These are phyloP conservation scores for Aureobasidium sp. DNA, from an alignment of 2,329 filamentous ascomycete genomes.

Conservation along the genomic window DNA sequence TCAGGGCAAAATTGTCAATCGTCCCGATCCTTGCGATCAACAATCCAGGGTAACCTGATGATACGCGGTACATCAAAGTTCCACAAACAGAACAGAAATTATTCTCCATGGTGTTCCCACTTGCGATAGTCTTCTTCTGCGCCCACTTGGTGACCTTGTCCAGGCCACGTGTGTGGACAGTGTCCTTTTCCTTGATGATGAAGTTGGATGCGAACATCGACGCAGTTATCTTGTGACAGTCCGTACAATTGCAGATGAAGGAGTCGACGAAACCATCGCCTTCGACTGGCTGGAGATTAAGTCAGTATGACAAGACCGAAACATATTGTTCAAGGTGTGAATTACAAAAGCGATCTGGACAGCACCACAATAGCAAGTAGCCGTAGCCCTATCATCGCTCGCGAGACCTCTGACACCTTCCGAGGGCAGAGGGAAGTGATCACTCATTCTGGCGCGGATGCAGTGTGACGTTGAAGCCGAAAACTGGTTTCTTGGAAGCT, in stretches of 20 bases:
- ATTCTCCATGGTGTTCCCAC: slow-evolving; percentile 64
- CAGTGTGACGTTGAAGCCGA: no score
- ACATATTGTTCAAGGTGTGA: no score
- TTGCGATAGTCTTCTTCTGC: slow-evolving; percentile 53
- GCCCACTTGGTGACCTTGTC: slow-evolving; percentile 54
- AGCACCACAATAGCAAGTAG: slow-evolving; percentile 65
- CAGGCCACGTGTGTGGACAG: slow-evolving; percentile 58
- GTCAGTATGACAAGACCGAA: no score
- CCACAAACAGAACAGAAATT: slow-evolving; percentile 68
- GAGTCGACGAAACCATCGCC: slow-evolving; percentile 50
- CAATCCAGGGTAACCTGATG: slow-evolving; percentile 47
- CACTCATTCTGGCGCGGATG: no score
- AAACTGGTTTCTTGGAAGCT: no score
- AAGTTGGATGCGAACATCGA: slow-evolving; percentile 71
- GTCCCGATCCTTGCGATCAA: slow-evolving; percentile 61
- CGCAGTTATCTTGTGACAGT: slow-evolving; percentile 68
- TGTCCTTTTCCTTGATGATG: slow-evolving; percentile 48
- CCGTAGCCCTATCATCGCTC: slow-evolving; percentile 60
- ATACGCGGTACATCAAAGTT: slow-evolving; percentile 64
- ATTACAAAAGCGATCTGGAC: slow-evolving; percentile 50
- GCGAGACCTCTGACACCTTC: no score
- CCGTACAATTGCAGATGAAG: slow-evolving; percentile 67
- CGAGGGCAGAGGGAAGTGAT: no score
- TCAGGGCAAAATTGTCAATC: slow-evolving; percentile 66
- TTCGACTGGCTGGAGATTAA: slow-evolving; percentile 28